phyloP scores from a whole-genome alignment of 2,329 filamentous ascomycete species.

The Colletotrichum lupini region DNA sequence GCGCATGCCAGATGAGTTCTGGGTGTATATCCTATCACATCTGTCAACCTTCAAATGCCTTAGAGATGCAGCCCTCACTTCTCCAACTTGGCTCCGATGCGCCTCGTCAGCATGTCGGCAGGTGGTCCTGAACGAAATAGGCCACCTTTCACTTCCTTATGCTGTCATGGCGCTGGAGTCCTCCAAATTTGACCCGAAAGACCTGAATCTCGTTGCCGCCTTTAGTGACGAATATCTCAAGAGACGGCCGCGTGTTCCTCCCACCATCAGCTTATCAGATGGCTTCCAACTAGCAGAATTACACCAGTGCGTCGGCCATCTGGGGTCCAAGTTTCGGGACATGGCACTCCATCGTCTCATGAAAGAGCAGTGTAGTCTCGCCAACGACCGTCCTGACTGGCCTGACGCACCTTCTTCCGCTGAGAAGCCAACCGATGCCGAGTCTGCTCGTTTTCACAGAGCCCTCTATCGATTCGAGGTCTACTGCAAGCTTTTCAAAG shows the following conservation, averaged over 20 bases:
- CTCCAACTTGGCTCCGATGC: slow-evolving; percentile 13
- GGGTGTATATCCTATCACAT: slow-evolving; percentile 19
- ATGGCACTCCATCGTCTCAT: slow-evolving; percentile 5
- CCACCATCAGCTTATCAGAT: slow-evolving; percentile 10
- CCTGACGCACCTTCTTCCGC: neutral
- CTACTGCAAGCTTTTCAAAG: slow-evolving; percentile 27
- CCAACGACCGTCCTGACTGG: slow-evolving; percentile 23
- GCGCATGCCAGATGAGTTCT: slow-evolving; percentile 23
- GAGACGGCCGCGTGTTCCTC: slow-evolving; percentile 7
- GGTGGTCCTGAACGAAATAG: slow-evolving; percentile 28
- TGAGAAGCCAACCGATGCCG: neutral
- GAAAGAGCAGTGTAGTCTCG: slow-evolving; percentile 21
- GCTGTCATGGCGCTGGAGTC: slow-evolving; percentile 16
- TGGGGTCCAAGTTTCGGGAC: slow-evolving; percentile 11
- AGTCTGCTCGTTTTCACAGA: slow-evolving; percentile 24
- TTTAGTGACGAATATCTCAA: slow-evolving; percentile 28
- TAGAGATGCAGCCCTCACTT: slow-evolving; percentile 23
- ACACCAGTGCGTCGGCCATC: slow-evolving; percentile 1
- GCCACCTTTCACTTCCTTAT: slow-evolving; percentile 1
- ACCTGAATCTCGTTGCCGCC: neutral
- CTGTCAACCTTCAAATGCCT: slow-evolving; percentile 19
- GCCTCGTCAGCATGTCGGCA: slow-evolving; percentile 29
- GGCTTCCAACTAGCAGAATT: slow-evolving; percentile 7
- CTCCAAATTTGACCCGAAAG: slow-evolving; percentile 2
- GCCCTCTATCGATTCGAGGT: slow-evolving; percentile 29